Evolutionary conservation across 352 stramenopile genomes (phyloP).

Genomic region (Phytophthora tubulina): DNA sequence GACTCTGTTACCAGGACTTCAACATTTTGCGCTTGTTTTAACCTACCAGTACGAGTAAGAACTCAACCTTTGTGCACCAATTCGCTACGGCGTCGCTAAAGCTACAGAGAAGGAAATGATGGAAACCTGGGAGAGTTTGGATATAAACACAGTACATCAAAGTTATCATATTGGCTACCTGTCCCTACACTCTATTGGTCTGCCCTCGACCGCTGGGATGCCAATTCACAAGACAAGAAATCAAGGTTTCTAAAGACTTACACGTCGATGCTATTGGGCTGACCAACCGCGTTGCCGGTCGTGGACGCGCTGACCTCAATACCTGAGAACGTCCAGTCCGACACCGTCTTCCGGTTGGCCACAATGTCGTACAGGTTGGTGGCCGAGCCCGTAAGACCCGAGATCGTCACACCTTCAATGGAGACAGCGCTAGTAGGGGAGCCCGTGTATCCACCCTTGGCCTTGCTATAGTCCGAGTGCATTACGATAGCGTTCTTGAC

Average conservation of each 20-base stretch:
- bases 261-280: conserved; percentile 19
- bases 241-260: background rate
- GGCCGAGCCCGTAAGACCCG: conserved; percentile 34
- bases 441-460: conserved; percentile 40
- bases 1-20: too few relatives aligned
- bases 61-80: too few relatives aligned
- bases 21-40: too few relatives aligned
- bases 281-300: conserved; percentile 20
- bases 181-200: conserved; percentile 1
- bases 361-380: conserved; percentile 49
- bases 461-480: conserved; percentile 48
- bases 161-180: conserved; percentile 7
- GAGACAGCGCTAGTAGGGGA: conserved; percentile 11
- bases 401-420: conserved; percentile 22
- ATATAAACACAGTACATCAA: conserved; percentile 4
- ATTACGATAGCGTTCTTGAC: conserved; percentile 30
- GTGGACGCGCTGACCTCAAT: conserved; percentile 4
- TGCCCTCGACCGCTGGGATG: conserved; percentile 6
- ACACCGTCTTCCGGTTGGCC: conserved; percentile 33
- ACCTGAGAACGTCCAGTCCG: conserved; percentile 2
- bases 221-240: conserved; percentile 12
- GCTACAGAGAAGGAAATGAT: too few relatives aligned
- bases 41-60: too few relatives aligned
- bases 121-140: too few relatives aligned
- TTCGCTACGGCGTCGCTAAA: too few relatives aligned